Conservation (phyloP, 2,329 filamentous ascomycete genomes). For the Colletotrichum limetticola region DNA sequence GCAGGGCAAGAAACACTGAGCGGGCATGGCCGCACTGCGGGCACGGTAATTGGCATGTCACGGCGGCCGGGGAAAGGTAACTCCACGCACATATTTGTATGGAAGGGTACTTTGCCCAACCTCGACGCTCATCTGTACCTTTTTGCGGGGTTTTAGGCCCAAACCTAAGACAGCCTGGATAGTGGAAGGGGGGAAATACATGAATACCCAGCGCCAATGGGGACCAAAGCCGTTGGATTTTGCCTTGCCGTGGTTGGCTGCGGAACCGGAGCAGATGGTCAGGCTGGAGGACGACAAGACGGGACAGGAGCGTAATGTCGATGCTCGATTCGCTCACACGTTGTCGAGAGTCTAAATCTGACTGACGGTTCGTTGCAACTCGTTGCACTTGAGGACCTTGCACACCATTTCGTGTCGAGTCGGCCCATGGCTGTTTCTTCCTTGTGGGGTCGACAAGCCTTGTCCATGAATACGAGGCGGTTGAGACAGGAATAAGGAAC, state of each 20-base stretch:
- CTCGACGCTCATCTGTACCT: background rate
- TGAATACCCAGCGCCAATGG: background rate
- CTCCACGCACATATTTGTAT: background rate
- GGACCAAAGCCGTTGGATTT: background rate
- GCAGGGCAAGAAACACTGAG: slow-evolving; percentile 1
- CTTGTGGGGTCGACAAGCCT: background rate
- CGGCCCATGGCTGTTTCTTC: background rate
- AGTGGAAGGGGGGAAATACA: no score
- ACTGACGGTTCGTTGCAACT: background rate
- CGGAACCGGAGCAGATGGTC: background rate
- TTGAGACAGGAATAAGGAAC: slow-evolving; percentile 26
- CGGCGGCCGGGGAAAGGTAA: background rate
- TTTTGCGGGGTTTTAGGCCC: slow-evolving; percentile 5
- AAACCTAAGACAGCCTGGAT: background rate
- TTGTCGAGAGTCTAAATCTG: background rate
- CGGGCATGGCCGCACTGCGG: background rate
- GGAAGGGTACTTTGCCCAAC: background rate
- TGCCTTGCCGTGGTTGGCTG: background rate
- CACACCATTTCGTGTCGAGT: background rate
- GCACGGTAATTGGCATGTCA: background rate
- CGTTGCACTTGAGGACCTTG: background rate
- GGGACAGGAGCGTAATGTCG: background rate
- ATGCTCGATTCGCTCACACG: background rate
- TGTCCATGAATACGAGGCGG: background rate
- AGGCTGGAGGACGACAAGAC: background rate